Base-by-base conservation (phyloP, 2,329 filamentous ascomycete genomes). In the Epichloe brachyelytri region DNA sequence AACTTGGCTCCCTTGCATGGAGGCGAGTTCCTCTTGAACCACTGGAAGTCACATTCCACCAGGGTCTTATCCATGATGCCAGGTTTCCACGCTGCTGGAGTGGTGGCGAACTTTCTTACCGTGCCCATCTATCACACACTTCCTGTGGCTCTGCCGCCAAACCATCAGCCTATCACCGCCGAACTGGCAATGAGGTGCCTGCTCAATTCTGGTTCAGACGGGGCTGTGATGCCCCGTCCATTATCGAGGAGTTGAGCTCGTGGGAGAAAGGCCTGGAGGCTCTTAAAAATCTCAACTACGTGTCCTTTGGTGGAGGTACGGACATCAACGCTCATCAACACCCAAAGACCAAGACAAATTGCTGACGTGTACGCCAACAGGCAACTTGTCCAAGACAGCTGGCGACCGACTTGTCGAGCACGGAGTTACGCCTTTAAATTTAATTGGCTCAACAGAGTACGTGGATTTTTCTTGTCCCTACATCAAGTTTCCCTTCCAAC, bases 401-500 rank as follows among this genome's bases (percentile, higher is more conserved):
- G 72, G 72, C 3, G 60, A 73, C 46, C 60, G 55, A 26, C 59
- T 74, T 5, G 62, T 65, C 1, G 57, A 64, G 2, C 55, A 58
- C 0, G 70, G 71, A 3, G 61, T 70, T 0, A 47, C 4, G 0
- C 50, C 73, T 5, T 19, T 46, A 10, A 74, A 71, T 52, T 33
- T 64, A 0, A 71, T 74, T 5, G 64, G 65, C 0, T 62, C 70
- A 10, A 74, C 71, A 3, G 71, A 75, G 69, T 72, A 59, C 20
- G 65, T 60, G 8, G 38, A 19, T 4, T 43, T 36, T 15, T 19
- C 2, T 17, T 26, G 22, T 34, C 11, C 8, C 17, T 22, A 6
- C 26, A 30, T 30, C 30, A 30, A 30, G 10, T 15, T 5, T 15
- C 12, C 17, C 22, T 46, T 19, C 4, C 14, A 10, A 26, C 37